Conservation (phyloP, 2,329 filamentous ascomycete genomes). For the Leptosphaerulina australis region DNA sequence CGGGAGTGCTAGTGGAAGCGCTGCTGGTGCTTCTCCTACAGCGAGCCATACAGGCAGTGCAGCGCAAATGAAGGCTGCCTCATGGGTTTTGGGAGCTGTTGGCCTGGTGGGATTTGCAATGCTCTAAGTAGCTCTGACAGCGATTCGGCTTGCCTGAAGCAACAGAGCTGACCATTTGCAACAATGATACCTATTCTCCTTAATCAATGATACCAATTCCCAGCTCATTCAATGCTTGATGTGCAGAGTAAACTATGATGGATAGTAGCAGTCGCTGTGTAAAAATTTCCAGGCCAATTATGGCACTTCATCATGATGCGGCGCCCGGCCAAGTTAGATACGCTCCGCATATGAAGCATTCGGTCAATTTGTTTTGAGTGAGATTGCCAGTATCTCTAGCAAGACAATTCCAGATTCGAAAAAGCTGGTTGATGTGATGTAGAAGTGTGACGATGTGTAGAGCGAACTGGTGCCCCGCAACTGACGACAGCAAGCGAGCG, state of each 20-base stretch:
- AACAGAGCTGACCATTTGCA: neutral
- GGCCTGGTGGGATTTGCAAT: slow-evolving; percentile 42
- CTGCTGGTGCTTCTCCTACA: slow-evolving; percentile 22
- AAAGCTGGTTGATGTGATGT: neutral
- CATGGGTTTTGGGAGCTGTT: slow-evolving; percentile 45
- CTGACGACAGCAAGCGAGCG: slow-evolving; percentile 20
- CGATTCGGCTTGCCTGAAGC: slow-evolving; percentile 3
- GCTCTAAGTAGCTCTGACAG: slow-evolving; percentile 23
- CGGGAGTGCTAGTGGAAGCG: slow-evolving; percentile 23
- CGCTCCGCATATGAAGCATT: neutral
- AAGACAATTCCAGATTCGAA: neutral
- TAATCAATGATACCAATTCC: slow-evolving; percentile 10
- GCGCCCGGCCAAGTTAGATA: neutral
- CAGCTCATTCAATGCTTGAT: neutral
- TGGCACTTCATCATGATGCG: neutral
- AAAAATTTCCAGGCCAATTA: neutral
- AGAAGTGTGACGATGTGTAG: neutral
- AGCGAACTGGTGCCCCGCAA: slow-evolving; percentile 14
- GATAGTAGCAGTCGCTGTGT: too few species aligned
- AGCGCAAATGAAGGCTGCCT: slow-evolving; percentile 37
- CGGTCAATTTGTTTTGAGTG: too few species aligned
- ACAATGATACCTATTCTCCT: slow-evolving; percentile 1
- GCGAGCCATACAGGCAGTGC: slow-evolving; percentile 31
- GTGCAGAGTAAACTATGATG: neutral
- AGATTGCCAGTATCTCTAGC: too few species aligned